Evolutionary conservation across 78 protist species (phyloP), one percentile per base, ranked within the genome.

Genomic region (Chrysochromulina tobinii): DNA sequence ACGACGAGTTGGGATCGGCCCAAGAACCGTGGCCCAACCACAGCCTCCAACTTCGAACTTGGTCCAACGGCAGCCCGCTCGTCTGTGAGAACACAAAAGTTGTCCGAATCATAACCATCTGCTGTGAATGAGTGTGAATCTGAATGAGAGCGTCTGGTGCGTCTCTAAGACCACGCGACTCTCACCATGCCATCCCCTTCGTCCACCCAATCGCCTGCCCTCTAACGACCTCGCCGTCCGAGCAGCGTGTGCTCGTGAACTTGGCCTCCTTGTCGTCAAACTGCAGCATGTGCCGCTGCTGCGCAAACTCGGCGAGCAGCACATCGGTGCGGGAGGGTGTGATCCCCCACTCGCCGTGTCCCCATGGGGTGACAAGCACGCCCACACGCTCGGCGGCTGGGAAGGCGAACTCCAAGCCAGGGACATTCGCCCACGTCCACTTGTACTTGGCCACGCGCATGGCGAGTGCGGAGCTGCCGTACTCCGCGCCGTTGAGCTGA

Each of bases 311-410:
- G 0, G 51, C 87, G 27, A 53, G 20, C 48, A 54, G 3, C 64
- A 79, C 59, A 3, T 54, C 59, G 20, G 3, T 5, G 51, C 61
- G 57, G 3, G 58, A 54, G 12, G 51, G 27, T 50, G 54, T 64
- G 15, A 79, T 0, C 50, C 64, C 87, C 87, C 87, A 79, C 87
- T 4, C 0, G 64, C 87, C 87, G 17, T 20, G 64, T 6, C 87
- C 87, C 87, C 87, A 79, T 11, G 87, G 87, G 15, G 87, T 69
- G 21, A 38, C 17, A 2, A 69, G 79, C 79, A 69, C 50, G 23
- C 50, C 79, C 79, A n/a, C 79, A 3, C 79, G 51, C 79, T 69
- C 7, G 12, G 21, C 79, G 53, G 27, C 15, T 51, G 17, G 51
- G 79, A 69, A 69, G 50, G 51, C 51, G 51, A 69, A 11, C 20